A percentile compares a stretch with the other conserved stretches of the same genome.
phyloP scores from a whole-genome alignment of 768 basidiomycete species.

The Naganishia vishniacii region DNA sequence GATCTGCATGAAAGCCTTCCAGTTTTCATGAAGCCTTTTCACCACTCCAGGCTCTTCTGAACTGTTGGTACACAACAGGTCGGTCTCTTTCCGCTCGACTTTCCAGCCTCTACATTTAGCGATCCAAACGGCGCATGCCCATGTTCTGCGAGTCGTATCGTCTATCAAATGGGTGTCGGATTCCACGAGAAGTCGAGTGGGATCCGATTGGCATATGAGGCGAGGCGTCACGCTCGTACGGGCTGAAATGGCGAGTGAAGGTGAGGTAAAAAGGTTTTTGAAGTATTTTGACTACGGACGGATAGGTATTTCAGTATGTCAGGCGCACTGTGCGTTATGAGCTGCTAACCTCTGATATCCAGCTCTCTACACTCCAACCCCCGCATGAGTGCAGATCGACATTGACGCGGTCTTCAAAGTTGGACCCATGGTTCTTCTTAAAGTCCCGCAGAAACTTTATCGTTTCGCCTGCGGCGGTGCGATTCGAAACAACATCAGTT shows the following conservation, averaged over 20 bases:
- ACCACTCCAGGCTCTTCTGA: constrained; percentile 55
- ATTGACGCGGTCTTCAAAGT: constrained; percentile 62
- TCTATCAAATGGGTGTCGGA: constrained; percentile 74
- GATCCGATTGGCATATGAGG: constrained; percentile 62
- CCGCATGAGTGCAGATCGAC: constrained; percentile 89
- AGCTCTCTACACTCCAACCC: constrained; percentile 64
- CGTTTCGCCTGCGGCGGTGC: constrained; percentile 54
- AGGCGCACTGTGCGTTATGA: constrained; percentile 41
- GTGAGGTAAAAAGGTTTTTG: constrained; percentile 73
- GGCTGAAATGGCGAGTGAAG: constrained; percentile 78
- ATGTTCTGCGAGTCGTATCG: constrained; percentile 59
- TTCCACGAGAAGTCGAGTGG: constrained; percentile 72
- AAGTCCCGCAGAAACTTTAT: constrained; percentile 62
- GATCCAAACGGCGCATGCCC: constrained; percentile 69
- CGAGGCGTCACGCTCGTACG: constrained; percentile 61
- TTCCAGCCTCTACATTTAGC: constrained; percentile 73
- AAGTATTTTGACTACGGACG: constrained; percentile 50
- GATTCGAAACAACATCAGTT: not conserved
- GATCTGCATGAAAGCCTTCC: constrained; percentile 49
- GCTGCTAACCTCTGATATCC: constrained; percentile 65
- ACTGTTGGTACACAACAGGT: constrained; percentile 47
- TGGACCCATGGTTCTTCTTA: constrained; percentile 55
- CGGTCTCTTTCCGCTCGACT: constrained; percentile 55
- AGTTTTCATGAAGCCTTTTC: constrained; percentile 64
- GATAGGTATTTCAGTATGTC: constrained; percentile 50